Conservation (phyloP, 805 yeast species). For the Priceomyces fermenticarens region DNA sequence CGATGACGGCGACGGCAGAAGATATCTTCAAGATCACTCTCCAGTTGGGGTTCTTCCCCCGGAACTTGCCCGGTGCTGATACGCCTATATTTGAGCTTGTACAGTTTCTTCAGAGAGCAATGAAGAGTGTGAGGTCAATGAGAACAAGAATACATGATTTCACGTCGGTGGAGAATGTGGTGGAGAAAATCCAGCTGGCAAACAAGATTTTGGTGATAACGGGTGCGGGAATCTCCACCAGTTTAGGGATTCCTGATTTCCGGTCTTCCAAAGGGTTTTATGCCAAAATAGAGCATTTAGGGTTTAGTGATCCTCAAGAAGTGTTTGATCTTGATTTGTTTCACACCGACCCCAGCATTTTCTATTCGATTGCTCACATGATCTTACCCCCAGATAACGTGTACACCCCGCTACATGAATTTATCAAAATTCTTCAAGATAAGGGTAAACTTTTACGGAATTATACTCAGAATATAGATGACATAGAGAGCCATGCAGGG, state of each 20-base stretch:
- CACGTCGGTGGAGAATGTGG: slow-evolving; percentile 56
- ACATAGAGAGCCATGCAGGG: slow-evolving; percentile 47
- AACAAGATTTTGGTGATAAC: slow-evolving; percentile 39
- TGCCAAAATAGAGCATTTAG: slow-evolving; percentile 43
- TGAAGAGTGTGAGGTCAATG: slow-evolving; percentile 56
- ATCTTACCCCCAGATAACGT: slow-evolving; percentile 38
- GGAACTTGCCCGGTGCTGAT: slow-evolving; percentile 23
- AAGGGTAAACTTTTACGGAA: slow-evolving; percentile 56
- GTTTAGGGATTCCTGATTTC: slow-evolving; percentile 45
- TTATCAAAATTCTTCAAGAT: slow-evolving; percentile 70
- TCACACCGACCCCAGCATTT: slow-evolving; percentile 34
- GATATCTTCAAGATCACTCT: slow-evolving; percentile 57
- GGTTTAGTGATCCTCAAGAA: slow-evolving; percentile 43
- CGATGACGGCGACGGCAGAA: slow-evolving; percentile 55
- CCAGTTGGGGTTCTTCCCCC: slow-evolving; percentile 58
- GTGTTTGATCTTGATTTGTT: slow-evolving; percentile 40
- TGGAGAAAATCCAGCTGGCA: slow-evolving; percentile 51
- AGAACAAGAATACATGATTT: slow-evolving; percentile 55
- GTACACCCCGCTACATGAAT: slow-evolving; percentile 55
- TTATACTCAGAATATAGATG: slow-evolving; percentile 46
- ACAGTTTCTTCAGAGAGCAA: slow-evolving; percentile 57
- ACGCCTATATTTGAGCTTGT: slow-evolving; percentile 46
- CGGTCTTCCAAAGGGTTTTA: slow-evolving; percentile 29
- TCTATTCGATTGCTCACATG: slow-evolving; percentile 44
- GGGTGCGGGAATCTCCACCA: slow-evolving; percentile 46